phyloP scores from a whole-genome alignment of 2,329 filamentous ascomycete species.

The Fonsecaea erecta region DNA sequence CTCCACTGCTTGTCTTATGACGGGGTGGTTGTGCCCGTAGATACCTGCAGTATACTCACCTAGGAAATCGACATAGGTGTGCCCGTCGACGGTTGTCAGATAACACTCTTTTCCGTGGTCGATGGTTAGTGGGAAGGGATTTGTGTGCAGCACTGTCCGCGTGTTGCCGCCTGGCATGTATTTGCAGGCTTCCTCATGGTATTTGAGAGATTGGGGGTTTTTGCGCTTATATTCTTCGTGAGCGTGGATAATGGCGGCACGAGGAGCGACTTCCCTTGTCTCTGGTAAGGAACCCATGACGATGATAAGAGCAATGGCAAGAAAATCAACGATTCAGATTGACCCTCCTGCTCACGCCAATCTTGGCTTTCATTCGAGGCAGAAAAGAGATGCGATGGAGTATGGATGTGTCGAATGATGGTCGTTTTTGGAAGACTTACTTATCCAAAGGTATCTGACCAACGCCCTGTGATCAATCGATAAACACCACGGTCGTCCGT shows the following conservation, averaged over 20 bases:
- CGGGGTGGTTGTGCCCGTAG: conserved; percentile 67
- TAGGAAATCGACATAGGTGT: conserved; percentile 62
- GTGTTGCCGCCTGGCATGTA: conserved; percentile 44
- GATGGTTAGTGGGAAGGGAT: conserved; percentile 44
- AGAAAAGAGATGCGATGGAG: neutral
- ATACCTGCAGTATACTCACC: conserved; percentile 69
- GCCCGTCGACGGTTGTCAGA: conserved; percentile 43
- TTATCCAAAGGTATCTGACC: neutral
- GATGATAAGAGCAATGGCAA: neutral
- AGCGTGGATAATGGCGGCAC: conserved; percentile 25
- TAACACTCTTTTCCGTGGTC: conserved; percentile 38
- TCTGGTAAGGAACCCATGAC: conserved; percentile 29
- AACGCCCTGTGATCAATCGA: neutral
- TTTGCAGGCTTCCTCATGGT: conserved; percentile 34
- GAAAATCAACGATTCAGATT: neutral
- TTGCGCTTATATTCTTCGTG: conserved; percentile 18
- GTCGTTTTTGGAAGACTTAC: neutral
- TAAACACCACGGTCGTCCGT: neutral
- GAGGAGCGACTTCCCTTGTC: neutral
- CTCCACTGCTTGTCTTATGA: conserved; percentile 56
- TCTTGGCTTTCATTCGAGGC: neutral
- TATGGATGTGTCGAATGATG: neutral
- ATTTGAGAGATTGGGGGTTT: conserved; percentile 24
- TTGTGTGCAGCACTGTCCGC: conserved; percentile 40
- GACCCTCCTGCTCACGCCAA: neutral